phyloP scores from a whole-genome alignment of 1,139 yeast species.

The Candida sanyaensis region DNA sequence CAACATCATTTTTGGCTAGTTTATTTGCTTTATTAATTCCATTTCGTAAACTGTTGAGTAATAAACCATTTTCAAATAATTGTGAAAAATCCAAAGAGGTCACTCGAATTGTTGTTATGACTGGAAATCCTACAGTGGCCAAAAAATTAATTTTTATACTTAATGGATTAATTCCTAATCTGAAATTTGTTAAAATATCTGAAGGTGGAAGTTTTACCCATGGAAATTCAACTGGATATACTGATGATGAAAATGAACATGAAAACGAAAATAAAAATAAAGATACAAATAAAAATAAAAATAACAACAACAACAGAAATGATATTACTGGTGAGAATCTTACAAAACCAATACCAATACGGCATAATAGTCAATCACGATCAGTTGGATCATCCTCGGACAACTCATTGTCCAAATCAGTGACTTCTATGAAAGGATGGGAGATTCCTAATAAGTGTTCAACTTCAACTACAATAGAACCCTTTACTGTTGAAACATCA shows the following conservation, averaged over 20 bases:
- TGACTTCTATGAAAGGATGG: conserved; percentile 41
- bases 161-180: conserved; percentile 47
- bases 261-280: too few species aligned
- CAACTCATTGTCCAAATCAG: conserved; percentile 26
- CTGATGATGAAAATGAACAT: neutral
- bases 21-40: conserved; percentile 47
- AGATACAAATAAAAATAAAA: too few species aligned
- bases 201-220: neutral
- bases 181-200: conserved; percentile 10
- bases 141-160: conserved; percentile 57
- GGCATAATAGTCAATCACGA: neutral
- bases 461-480: conserved; percentile 20
- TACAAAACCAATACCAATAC: neutral
- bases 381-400: conserved; percentile 21
- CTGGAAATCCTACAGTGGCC: conserved; percentile 63
- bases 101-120: conserved; percentile 55
- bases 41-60: conserved; percentile 34
- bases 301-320: neutral
- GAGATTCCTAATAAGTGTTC: conserved; percentile 43
- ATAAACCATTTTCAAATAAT: conserved; percentile 30
- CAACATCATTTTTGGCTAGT: conserved; percentile 40
- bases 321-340: too few species aligned
- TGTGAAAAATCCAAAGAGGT: conserved; percentile 27
- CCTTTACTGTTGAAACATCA: conserved; percentile 16
- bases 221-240: neutral